phyloP scores from a whole-genome alignment of 257 asterid species.

The Perilla frutescens region DNA sequence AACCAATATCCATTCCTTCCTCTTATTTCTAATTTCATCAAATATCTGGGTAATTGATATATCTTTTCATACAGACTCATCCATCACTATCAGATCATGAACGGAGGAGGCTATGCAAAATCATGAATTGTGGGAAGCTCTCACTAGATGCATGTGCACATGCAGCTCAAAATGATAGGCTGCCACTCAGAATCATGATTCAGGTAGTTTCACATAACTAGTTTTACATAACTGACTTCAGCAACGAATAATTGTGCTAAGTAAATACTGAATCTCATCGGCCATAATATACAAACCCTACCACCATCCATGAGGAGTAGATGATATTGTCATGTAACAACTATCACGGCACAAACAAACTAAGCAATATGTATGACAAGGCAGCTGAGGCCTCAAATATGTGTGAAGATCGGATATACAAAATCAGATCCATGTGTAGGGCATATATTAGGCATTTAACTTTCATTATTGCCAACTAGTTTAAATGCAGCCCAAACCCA shows the following conservation, averaged over 20 bases:
- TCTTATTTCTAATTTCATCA: slow-evolving; percentile 5
- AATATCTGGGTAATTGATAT: slow-evolving; percentile 17
- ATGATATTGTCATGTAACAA: too few species aligned
- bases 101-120: slow-evolving; percentile 73
- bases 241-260: neutral
- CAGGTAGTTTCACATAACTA: slow-evolving; percentile 58
- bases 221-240: slow-evolving; percentile 4
- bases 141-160: slow-evolving; percentile 85
- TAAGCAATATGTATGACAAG: neutral
- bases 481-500: neutral
- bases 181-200: slow-evolving; percentile 79
- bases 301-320: neutral
- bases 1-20: slow-evolving; percentile 14
- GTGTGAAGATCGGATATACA: neutral
- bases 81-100: slow-evolving; percentile 77
- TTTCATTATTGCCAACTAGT: neutral
- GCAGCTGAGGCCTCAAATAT: slow-evolving; percentile 14
- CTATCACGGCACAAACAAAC: neutral
- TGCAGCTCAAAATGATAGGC: slow-evolving; percentile 90
- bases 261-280: neutral
- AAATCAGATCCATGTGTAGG: slow-evolving; percentile 19
- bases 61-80: slow-evolving; percentile 54
- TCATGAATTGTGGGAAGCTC: slow-evolving; percentile 80
- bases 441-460: slow-evolving; percentile 1
- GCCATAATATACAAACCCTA: neutral